These are phyloP conservation scores for Globisporangium splendens DNA, from an alignment of 352 stramenopile genomes.

Conservation along the genomic window DNA sequence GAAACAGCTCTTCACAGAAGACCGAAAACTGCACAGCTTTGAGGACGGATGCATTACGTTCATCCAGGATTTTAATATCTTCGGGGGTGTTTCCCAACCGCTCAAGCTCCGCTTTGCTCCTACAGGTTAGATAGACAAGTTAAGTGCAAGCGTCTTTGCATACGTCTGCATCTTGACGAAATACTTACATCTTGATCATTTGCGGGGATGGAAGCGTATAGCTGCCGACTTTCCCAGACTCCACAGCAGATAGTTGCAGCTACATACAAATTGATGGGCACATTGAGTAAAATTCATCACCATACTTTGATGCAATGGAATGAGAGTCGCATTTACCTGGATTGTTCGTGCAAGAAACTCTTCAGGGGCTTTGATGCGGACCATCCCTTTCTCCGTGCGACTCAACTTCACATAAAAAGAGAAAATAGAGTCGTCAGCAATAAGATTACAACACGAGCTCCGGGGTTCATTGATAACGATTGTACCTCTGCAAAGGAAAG, in stretches of 20 bases:
- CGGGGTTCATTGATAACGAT: not conserved
- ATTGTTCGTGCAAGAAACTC: slow-evolving; percentile 76
- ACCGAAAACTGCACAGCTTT: slow-evolving; percentile 84
- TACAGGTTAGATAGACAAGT: slow-evolving; percentile 17
- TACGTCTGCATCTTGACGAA: not conserved
- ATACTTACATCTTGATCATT: slow-evolving; percentile 42
- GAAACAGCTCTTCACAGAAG: slow-evolving; percentile 85
- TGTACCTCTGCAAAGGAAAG: slow-evolving; percentile 77
- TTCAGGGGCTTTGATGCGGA: slow-evolving; percentile 73
- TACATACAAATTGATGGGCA: slow-evolving; percentile 5
- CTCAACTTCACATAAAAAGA: slow-evolving; percentile 37
- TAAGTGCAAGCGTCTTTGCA: not conserved
- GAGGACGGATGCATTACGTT: slow-evolving; percentile 66
- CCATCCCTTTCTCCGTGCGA: slow-evolving; percentile 75
- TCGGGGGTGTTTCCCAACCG: slow-evolving; percentile 55
- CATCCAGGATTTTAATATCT: slow-evolving; percentile 56
- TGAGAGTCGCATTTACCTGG: slow-evolving; percentile 30
- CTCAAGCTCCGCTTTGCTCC: slow-evolving; percentile 54
- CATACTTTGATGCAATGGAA: not conserved
- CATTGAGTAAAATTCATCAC: not conserved
- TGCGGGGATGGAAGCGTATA: slow-evolving; percentile 43
- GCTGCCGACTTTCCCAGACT: slow-evolving; percentile 25
- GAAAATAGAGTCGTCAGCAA: not conserved
- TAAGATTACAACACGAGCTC: not conserved
- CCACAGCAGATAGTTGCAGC: slow-evolving; percentile 35